phyloP scores from a whole-genome alignment of 1,284 basidiomycete species.

The Cryptococcus floricola region DNA sequence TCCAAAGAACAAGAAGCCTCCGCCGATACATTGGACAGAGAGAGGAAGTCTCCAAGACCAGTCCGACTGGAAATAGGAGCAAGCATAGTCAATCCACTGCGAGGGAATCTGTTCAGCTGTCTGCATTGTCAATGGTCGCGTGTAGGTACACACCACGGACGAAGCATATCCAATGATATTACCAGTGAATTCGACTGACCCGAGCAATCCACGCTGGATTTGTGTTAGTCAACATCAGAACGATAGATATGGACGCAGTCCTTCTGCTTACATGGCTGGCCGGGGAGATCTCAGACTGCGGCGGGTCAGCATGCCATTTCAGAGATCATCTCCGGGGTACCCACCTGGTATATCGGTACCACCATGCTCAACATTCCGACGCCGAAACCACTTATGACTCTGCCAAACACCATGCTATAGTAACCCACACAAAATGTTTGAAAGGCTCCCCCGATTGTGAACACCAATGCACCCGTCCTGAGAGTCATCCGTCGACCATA shows the following conservation, averaged over 20 bases:
- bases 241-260: neutral
- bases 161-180: conserved; percentile 92
- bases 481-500: conserved; percentile 85
- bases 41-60: conserved; percentile 79
- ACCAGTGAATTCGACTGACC: conserved; percentile 95
- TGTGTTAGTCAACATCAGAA: neutral
- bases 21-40: conserved; percentile 85
- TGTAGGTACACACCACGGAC: conserved; percentile 67
- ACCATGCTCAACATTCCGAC: conserved; percentile 92
- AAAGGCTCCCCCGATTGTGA: conserved; percentile 80
- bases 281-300: conserved; percentile 85
- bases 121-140: neutral
- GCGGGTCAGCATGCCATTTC: neutral
- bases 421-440: conserved; percentile 86
- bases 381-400: conserved; percentile 85
- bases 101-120: neutral
- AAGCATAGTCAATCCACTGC: conserved; percentile 93
- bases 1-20: conserved; percentile 73
- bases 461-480: conserved; percentile 79
- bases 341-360: conserved; percentile 82
- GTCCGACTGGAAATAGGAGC: conserved; percentile 79
- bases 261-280: conserved; percentile 70
- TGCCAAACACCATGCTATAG: conserved; percentile 78
- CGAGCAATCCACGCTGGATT: conserved; percentile 73
- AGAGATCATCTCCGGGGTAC: neutral